Percentiles rank a stretch among this genome's conserved stretches.
phyloP scores from a whole-genome alignment of 106 monocot genomes.

The Acanthochlamys bracteata region DNA sequence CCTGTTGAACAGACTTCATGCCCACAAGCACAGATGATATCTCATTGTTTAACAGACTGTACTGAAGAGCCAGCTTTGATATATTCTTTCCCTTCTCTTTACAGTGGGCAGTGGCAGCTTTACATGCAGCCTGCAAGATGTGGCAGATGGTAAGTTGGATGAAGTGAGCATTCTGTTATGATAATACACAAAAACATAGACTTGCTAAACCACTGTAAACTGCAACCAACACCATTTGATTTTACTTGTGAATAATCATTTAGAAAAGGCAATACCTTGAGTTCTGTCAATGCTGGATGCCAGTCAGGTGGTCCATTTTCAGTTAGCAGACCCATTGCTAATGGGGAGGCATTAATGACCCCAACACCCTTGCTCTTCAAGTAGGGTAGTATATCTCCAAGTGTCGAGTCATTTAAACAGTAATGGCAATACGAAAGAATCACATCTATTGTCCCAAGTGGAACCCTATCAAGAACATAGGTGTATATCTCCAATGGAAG shows the following conservation, averaged over 20 bases:
- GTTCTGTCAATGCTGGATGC: conserved; percentile 72
- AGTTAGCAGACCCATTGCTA: conserved; percentile 83
- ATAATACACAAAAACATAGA: no score
- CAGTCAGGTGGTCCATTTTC: conserved; percentile 77
- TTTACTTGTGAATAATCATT: no score
- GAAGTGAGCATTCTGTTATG: no score
- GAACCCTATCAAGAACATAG: conserved; percentile 73
- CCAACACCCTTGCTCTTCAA: conserved; percentile 72
- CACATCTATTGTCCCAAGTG: conserved; percentile 68
- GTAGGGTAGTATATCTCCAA: conserved; percentile 69
- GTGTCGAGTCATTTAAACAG: conserved; percentile 63
- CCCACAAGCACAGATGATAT: conserved; percentile 81
- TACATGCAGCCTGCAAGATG: conserved; percentile 48
- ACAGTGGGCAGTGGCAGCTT: conserved; percentile 60
- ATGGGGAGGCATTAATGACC: conserved; percentile 80
- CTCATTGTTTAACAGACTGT: conserved; percentile 75
- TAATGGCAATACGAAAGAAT: conserved; percentile 92
- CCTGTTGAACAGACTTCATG: conserved; percentile 85
- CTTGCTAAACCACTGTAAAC: no score
- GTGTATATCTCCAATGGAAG: conserved; percentile 63
- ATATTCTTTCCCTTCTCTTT: conserved; percentile 66
- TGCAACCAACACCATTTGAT: no score
- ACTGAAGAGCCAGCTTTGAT: conserved; percentile 79
- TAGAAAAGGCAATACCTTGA: conserved; percentile 62
- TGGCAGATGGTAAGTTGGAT: not conserved